Percentiles rank a stretch among this genome's conserved stretches.
These are phyloP conservation scores for Phylloporus rhodoxanthus DNA, from an alignment of 768 basidiomycete species.

Conservation along the genomic window DNA sequence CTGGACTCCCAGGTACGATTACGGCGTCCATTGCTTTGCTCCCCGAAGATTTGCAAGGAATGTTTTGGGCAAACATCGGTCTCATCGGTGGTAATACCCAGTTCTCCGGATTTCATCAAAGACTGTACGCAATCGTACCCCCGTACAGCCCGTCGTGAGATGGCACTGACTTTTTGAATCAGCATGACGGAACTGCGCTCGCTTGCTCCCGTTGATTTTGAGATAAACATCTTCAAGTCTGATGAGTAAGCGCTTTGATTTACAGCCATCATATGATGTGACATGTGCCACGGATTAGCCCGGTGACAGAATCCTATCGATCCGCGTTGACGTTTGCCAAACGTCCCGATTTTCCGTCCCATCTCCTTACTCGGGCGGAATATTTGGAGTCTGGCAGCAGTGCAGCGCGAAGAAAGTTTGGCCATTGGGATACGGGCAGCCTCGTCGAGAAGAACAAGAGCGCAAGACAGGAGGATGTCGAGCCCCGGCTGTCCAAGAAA, in stretches of 20 bases:
- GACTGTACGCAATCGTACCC: slow-evolving; percentile 56
- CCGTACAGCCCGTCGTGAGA: slow-evolving; percentile 11
- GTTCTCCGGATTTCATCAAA: slow-evolving; percentile 63
- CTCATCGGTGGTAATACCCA: slow-evolving; percentile 79
- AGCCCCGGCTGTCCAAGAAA: slow-evolving; percentile 24
- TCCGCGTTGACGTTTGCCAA: slow-evolving; percentile 56
- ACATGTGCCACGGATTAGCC: slow-evolving; percentile 37
- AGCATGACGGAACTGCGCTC: slow-evolving; percentile 72
- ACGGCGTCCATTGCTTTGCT: slow-evolving; percentile 70
- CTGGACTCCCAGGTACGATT: slow-evolving; percentile 72
- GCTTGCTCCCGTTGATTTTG: slow-evolving; percentile 76
- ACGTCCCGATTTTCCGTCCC: slow-evolving; percentile 43
- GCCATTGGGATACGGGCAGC: slow-evolving; percentile 44
- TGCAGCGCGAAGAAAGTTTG: slow-evolving; percentile 71
- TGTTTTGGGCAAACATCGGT: slow-evolving; percentile 96
- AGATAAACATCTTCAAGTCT: slow-evolving; percentile 67
- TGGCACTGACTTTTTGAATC: slow-evolving; percentile 15
- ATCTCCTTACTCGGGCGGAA: slow-evolving; percentile 69
- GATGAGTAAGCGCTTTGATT: slow-evolving; percentile 52
- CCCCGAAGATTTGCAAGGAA: slow-evolving; percentile 75
- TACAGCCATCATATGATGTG: slow-evolving; percentile 9
- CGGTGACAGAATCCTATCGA: slow-evolving; percentile 60
- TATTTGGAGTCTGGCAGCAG: slow-evolving; percentile 79
- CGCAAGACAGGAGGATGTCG: slow-evolving; percentile 17
- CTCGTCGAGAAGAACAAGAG: slow-evolving; percentile 21